A percentile compares a stretch with the other conserved stretches of the same genome.
These are phyloP conservation scores for Baorangia bicolor DNA, from an alignment of 768 basidiomycete genomes.

Conservation along the genomic window DNA sequence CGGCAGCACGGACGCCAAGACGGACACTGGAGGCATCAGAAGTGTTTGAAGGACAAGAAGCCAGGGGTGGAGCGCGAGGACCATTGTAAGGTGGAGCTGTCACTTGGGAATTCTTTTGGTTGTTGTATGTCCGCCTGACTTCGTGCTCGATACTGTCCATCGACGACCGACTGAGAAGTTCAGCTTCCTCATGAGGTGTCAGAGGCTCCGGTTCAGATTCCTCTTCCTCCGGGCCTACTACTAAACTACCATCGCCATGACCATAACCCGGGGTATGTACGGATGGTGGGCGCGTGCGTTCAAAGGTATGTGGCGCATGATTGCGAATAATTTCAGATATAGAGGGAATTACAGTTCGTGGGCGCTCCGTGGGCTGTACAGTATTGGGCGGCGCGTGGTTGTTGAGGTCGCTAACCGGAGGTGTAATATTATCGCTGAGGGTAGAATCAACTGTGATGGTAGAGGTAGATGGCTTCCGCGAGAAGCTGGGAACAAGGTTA, in stretches of 20 bases:
- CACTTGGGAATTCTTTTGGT: constrained; percentile 41
- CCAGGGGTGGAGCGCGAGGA: constrained; percentile 35
- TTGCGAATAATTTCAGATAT: constrained; percentile 87
- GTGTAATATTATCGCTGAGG: constrained; percentile 16
- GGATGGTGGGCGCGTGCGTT: constrained; percentile 45
- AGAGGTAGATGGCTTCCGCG: constrained; percentile 29
- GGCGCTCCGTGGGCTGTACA: constrained; percentile 27
- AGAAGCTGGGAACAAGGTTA: constrained; percentile 17
- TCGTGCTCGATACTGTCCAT: constrained; percentile 88
- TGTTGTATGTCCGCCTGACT: constrained; percentile 66
- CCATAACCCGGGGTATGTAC: constrained; percentile 48
- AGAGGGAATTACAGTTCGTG: constrained; percentile 64
- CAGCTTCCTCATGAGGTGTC: constrained; percentile 56
- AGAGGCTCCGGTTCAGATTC: constrained; percentile 51
- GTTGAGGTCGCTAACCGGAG: constrained; percentile 8
- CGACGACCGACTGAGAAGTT: constrained; percentile 75
- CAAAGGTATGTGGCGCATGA: constrained; percentile 62
- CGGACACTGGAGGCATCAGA: constrained; percentile 56
- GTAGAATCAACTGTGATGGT: constrained; percentile 31
- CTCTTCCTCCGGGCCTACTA: constrained; percentile 48
- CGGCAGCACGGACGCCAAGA: constrained; percentile 17
- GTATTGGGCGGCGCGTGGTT: constrained; percentile 8
- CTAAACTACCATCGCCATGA: constrained; percentile 45
- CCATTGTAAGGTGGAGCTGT: constrained; percentile 42
- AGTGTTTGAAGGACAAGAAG: constrained; percentile 42